Base-by-base conservation (phyloP, 2,329 filamentous ascomycete genomes). In the Aspergillus transmontanensis region DNA sequence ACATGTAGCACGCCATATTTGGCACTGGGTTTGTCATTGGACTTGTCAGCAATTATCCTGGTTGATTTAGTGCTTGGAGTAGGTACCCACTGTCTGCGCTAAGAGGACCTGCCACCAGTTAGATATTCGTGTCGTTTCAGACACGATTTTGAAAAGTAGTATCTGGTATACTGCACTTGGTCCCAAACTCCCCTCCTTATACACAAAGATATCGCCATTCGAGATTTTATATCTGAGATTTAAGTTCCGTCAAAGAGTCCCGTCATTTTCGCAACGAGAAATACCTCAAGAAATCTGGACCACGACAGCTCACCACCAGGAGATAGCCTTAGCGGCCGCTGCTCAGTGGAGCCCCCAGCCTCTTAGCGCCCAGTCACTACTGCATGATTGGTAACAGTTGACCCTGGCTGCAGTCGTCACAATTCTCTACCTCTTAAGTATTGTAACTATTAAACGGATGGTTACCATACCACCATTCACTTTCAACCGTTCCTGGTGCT, bases 401-500 rank as follows among this genome's bases (percentile, higher is more conserved):
- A 12, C 43, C 43, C 19, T 16, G 12, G 34, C 34, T 16, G 41
- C 45, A 26, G 23, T 26, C 21, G 11, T 26, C 45, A 48, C 23
- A 16, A 48, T 28, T 48, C 12, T 23, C 23, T 48, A 23, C 2
- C 45, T 48, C 45, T 28, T 48, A 48, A 46, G 21, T 23, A 48
- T 10, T 50, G 46, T 50, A 34, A 46, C 45, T 39, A 58, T 36
- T 36, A 36, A 55, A 39, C 30, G 9, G 36, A 19, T 21, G 6
- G 19, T 48, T 45, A 45, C 57, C 46, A 51, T 45, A 51, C 57
- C 26, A 43, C 46, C 26, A 16, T 32, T 21, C 16, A 58, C 21
- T 34, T 53, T 53, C 19, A 54, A 56, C 48, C 54, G 62, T 64
- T 58, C 62, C 62, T 64, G 58, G 59, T 57, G 50, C 48, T 54